Evolutionary conservation across 2,329 filamentous ascomycete genomes (phyloP).

Genomic region (Simplicillium sp.): DNA sequence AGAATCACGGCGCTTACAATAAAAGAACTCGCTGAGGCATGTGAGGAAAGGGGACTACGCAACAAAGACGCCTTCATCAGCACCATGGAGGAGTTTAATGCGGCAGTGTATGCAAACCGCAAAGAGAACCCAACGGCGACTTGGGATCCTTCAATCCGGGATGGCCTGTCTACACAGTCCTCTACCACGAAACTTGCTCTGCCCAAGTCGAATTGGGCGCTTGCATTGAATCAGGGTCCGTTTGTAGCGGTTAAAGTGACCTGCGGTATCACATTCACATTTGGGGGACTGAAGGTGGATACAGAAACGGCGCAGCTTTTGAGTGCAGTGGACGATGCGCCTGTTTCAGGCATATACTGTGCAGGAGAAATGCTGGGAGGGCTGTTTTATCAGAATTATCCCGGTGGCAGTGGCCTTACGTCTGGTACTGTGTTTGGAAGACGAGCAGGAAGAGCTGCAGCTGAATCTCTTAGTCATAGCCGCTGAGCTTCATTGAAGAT

Average conservation of each 20-base stretch:
- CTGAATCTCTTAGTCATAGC: constrained; percentile 4
- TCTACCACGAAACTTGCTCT: constrained; percentile 28
- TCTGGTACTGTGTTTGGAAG: constrained; percentile 44
- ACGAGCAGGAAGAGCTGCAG: constrained; percentile 26
- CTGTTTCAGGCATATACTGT: constrained; percentile 49
- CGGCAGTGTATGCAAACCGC: constrained; percentile 38
- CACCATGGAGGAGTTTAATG: constrained; percentile 47
- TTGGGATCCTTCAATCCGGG: constrained; percentile 52
- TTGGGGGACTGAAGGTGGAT: constrained; percentile 51
- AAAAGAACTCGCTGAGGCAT: constrained; percentile 44
- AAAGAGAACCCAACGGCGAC: constrained; percentile 30
- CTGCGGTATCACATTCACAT: constrained; percentile 60
- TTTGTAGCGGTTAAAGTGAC: constrained; percentile 56
- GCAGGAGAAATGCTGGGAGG: constrained; percentile 59
- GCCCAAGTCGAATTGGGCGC: constrained; percentile 58
- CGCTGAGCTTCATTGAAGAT: too few relatives aligned
- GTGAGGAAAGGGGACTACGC: constrained; percentile 34
- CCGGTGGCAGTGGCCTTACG: constrained; percentile 52
- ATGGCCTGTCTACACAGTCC: constrained; percentile 53
- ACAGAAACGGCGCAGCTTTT: constrained; percentile 44
- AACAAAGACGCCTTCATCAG: constrained; percentile 35
- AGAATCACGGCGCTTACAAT: constrained; percentile 40
- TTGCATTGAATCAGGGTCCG: constrained; percentile 44
- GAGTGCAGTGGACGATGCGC: constrained; percentile 27
- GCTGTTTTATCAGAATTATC: constrained; percentile 54